These are phyloP conservation scores for Chlorella sp. DNA, from an alignment of 139 green algal genomes.

Conservation along the genomic window DNA sequence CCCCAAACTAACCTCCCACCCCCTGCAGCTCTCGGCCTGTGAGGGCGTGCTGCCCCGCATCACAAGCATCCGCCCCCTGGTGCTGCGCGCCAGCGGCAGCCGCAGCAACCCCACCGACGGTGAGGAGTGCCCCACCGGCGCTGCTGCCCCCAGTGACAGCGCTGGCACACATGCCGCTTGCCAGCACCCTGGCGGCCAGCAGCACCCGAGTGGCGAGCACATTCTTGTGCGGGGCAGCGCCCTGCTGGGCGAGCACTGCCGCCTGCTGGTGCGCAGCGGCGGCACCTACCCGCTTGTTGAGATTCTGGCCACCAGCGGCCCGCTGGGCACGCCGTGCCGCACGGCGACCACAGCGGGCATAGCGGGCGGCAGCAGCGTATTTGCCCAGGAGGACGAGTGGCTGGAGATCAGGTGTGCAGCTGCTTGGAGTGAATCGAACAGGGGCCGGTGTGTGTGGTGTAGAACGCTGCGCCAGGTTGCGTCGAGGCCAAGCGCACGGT, in stretches of 20 bases:
- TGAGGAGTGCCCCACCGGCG: too few relatives aligned
- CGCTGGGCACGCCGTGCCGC: neutral
- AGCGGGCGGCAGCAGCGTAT: neutral
- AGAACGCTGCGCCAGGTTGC: too few relatives aligned
- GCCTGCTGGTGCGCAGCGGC: conserved; percentile 22
- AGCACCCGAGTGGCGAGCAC: neutral
- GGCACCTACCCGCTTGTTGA: conserved; percentile 4
- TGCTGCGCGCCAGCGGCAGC: neutral
- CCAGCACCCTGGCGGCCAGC: too few relatives aligned
- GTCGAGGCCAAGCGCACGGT: too few relatives aligned
- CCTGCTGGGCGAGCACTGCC: neutral
- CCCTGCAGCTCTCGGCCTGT: neutral
- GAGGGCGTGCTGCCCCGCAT: conserved; percentile 14
- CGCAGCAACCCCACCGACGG: neutral
- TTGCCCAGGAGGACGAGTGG: neutral
- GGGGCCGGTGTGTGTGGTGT: neutral
- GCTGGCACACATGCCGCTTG: too few relatives aligned
- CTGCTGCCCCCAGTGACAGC: too few relatives aligned
- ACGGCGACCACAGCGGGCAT: neutral
- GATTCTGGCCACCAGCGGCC: neutral
- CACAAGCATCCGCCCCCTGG: neutral
- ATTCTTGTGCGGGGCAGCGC: conserved; percentile 10
- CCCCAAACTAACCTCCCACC: neutral
- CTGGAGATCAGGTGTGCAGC: neutral
- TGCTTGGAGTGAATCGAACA: too few relatives aligned